A percentile compares a stretch with the other conserved stretches of the same genome.
These are phyloP conservation scores for Eustoma russellianum DNA, from an alignment of 257 asterid genomes.

Conservation along the genomic window DNA sequence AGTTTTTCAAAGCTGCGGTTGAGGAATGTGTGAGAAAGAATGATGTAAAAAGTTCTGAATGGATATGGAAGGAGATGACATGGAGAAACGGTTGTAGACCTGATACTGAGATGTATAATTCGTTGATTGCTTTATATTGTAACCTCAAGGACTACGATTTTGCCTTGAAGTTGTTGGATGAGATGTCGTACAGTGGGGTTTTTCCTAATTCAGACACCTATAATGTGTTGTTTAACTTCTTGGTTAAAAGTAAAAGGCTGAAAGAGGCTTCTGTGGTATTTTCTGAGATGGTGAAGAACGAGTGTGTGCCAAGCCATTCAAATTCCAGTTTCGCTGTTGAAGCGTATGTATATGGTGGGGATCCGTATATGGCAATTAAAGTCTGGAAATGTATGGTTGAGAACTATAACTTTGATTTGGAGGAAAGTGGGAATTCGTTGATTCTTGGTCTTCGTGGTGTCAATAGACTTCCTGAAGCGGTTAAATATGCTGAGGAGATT, in stretches of 20 bases:
- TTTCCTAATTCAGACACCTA: constrained; percentile 62
- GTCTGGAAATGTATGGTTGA: constrained; percentile 61
- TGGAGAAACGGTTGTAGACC: constrained; percentile 39
- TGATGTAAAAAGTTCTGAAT: constrained; percentile 37
- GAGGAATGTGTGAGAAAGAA: constrained; percentile 50
- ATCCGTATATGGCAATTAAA: constrained; percentile 44
- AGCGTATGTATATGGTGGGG: constrained; percentile 34
- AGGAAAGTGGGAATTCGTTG: constrained; percentile 56
- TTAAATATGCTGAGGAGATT: constrained; percentile 61
- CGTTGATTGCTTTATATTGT: constrained; percentile 48
- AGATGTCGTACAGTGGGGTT: constrained; percentile 54
- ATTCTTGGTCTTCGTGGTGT: constrained; percentile 44
- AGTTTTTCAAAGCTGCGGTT: constrained; percentile 45
- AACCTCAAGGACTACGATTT: constrained; percentile 32
- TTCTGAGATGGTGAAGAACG: constrained; percentile 69
- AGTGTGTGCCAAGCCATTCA: constrained; percentile 44
- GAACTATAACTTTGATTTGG: constrained; percentile 47
- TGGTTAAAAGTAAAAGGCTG: constrained; percentile 33
- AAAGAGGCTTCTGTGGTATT: constrained; percentile 50
- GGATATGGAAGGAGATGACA: constrained; percentile 44
- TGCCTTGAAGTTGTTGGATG: constrained; percentile 40
- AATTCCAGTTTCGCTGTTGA: constrained; percentile 42
- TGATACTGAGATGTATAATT: constrained; percentile 33
- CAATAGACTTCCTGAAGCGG: constrained; percentile 55
- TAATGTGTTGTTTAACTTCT: constrained; percentile 35